These are phyloP conservation scores for Neurospora sp. DNA, from an alignment of 495 filamentous ascomycete genomes.

Conservation along the genomic window DNA sequence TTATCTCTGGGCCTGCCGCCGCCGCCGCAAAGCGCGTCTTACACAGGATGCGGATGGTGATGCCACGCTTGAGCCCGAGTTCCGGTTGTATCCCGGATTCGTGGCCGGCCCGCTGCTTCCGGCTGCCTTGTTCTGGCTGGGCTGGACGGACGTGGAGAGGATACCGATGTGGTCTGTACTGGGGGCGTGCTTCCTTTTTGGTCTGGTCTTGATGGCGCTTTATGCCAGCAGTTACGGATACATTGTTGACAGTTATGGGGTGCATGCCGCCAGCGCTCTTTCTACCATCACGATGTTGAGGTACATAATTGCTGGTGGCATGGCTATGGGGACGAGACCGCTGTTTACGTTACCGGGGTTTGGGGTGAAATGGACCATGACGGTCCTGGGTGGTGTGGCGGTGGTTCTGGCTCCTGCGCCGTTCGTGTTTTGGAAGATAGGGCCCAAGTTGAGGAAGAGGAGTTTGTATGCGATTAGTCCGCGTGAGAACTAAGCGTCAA, in stretches of 20 bases:
- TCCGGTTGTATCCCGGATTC: constrained; percentile 49
- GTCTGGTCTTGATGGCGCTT: constrained; percentile 19
- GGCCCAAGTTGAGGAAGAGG: constrained; percentile 15
- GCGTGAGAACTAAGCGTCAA: not conserved
- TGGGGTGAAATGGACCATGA: constrained; percentile 29
- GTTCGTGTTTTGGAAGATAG: constrained; percentile 17
- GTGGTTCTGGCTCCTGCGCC: constrained; percentile 13
- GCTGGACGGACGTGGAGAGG: constrained; percentile 39
- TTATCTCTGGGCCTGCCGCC: constrained; percentile 42
- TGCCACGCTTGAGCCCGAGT: constrained; percentile 37
- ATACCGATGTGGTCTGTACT: constrained; percentile 34
- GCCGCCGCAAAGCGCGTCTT: constrained; percentile 7
- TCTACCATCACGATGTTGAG: constrained; percentile 41
- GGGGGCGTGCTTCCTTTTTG: constrained; percentile 22
- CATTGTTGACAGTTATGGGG: constrained; percentile 45
- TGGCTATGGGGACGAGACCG: constrained; percentile 29
- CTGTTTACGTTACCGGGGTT: constrained; percentile 19
- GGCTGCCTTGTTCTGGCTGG: constrained; percentile 53
- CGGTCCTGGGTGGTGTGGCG: constrained; percentile 19
- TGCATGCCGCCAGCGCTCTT: constrained; percentile 33
- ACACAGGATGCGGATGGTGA: constrained; percentile 26
- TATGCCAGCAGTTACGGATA: constrained; percentile 47
- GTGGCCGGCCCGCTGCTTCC: constrained; percentile 46
- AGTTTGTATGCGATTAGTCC: constrained; percentile 13
- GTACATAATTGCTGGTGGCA: constrained; percentile 41